Conservation (phyloP, 140 eudicot species). For the Erigeron philadelphicus region DNA sequence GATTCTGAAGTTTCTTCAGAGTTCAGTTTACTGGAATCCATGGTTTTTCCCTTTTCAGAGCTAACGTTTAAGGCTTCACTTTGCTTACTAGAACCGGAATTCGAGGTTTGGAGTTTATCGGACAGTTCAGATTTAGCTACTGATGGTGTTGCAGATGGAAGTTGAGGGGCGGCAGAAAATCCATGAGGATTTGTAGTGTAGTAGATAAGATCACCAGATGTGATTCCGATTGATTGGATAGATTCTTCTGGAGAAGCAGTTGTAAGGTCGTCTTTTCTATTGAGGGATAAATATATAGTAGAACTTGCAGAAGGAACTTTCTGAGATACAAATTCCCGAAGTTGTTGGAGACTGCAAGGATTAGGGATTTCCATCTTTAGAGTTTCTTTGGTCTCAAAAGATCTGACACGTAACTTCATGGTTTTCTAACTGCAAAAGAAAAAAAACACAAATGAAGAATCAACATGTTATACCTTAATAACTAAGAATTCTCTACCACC, state of each 20-base stretch:
- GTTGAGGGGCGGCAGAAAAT: constrained; percentile 24
- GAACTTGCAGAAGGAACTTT: constrained; percentile 29
- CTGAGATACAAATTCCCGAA: constrained; percentile 41
- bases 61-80: constrained; percentile 13
- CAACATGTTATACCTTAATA: background rate
- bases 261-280: constrained; percentile 51
- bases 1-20: constrained; percentile 29
- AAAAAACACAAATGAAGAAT: background rate
- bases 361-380: constrained; percentile 33
- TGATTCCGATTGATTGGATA: constrained; percentile 55
- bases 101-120: constrained; percentile 17
- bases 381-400: constrained; percentile 60
- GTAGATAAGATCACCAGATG: constrained; percentile 63
- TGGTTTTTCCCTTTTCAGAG: constrained; percentile 23
- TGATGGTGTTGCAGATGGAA: background rate
- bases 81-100: constrained; percentile 15
- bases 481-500: too few relatives aligned
- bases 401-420: constrained; percentile 68
- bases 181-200: constrained; percentile 41
- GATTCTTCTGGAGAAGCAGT: constrained; percentile 38
- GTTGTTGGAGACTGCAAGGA: constrained; percentile 48
- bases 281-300: constrained; percentile 47
- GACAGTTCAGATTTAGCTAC: constrained; percentile 11
- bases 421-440: constrained; percentile 4
- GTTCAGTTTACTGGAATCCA: constrained; percentile 17